phyloP scores from a whole-genome alignment of 148 eudicot genomes.

The Agrostemma githago region DNA sequence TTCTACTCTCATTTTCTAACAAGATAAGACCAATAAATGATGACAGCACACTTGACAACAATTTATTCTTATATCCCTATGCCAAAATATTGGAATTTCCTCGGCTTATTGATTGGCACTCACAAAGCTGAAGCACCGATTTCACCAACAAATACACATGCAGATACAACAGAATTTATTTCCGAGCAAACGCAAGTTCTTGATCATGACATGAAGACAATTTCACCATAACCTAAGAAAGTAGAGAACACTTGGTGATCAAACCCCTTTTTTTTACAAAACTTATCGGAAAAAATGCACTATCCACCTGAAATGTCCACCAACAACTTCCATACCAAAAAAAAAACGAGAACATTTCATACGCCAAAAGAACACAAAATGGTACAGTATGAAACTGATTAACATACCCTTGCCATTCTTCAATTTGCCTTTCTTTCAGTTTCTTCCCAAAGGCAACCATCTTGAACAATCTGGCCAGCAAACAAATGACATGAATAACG shows the following conservation, averaged over 20 bases:
- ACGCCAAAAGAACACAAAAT: not conserved
- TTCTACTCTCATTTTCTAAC: too few relatives aligned
- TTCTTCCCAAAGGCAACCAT: constrained; percentile 85
- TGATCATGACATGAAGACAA: not conserved
- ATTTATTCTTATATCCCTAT: too few relatives aligned
- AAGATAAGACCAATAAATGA: too few relatives aligned
- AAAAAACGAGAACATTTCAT: not conserved
- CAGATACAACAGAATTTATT: too few relatives aligned
- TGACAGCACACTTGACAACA: too few relatives aligned
- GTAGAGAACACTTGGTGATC: not conserved
- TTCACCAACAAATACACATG: too few relatives aligned
- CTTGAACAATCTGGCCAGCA: constrained; percentile 26
- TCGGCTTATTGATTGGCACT: too few relatives aligned
- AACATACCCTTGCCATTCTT: constrained; percentile 91
- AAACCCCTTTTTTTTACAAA: not conserved
- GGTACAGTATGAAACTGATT: not conserved
- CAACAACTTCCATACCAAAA: not conserved
- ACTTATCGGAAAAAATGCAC: not conserved
- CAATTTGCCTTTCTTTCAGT: constrained; percentile 81
- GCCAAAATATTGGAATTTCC: too few relatives aligned
- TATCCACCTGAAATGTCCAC: not conserved
- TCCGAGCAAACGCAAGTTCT: too few relatives aligned
- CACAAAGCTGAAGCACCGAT: too few relatives aligned
- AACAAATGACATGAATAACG: not conserved
- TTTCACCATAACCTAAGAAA: not conserved